These are phyloP conservation scores for Monilinia polystroma DNA, from an alignment of 2,329 filamentous ascomycete species.

Conservation along the genomic window DNA sequence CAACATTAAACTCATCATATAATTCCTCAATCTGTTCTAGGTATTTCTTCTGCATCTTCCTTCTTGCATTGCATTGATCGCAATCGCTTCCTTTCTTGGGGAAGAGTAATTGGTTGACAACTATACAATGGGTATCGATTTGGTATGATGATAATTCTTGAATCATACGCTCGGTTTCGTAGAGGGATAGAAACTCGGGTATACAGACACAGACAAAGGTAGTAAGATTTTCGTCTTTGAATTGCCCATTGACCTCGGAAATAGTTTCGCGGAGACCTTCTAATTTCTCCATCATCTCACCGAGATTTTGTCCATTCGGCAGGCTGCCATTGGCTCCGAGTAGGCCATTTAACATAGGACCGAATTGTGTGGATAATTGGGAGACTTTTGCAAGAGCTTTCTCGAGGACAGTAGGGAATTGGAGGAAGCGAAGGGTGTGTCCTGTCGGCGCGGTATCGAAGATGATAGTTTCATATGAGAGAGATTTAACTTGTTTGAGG, in stretches of 20 bases:
- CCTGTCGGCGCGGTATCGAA: constrained; percentile 98
- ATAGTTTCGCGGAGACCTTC: constrained; percentile 92
- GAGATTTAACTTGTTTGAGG: constrained; percentile 97
- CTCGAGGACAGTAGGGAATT: constrained; percentile 96
- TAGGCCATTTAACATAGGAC: constrained; percentile 91
- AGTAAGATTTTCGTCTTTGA: constrained; percentile 93
- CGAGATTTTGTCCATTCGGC: constrained; percentile 88
- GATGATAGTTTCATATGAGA: constrained; percentile 98
- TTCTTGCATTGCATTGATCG: constrained; percentile 89
- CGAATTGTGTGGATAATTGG: constrained; percentile 90
- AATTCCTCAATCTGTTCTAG: constrained; percentile 97
- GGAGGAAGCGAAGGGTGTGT: constrained; percentile 96
- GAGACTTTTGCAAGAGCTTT: constrained; percentile 98
- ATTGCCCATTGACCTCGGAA: constrained; percentile 92
- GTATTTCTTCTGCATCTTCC: constrained; percentile 99
- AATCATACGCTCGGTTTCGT: constrained; percentile 99
- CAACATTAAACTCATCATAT: constrained; percentile 98
- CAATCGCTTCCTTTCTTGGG: constrained; percentile 81
- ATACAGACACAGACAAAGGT: constrained; percentile 99
- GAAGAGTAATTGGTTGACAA: constrained; percentile 97
- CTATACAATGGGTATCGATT: constrained; percentile 96
- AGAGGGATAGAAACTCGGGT: constrained; percentile 91
- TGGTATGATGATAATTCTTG: constrained; percentile 91
- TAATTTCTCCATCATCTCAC: constrained; percentile 92
- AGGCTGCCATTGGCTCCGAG: constrained; percentile 66